Evolutionary conservation across 2,329 filamentous ascomycete species (phyloP), one percentile per base, ranked within the genome.

Genomic region (Paramyrothecium sp.): DNA sequence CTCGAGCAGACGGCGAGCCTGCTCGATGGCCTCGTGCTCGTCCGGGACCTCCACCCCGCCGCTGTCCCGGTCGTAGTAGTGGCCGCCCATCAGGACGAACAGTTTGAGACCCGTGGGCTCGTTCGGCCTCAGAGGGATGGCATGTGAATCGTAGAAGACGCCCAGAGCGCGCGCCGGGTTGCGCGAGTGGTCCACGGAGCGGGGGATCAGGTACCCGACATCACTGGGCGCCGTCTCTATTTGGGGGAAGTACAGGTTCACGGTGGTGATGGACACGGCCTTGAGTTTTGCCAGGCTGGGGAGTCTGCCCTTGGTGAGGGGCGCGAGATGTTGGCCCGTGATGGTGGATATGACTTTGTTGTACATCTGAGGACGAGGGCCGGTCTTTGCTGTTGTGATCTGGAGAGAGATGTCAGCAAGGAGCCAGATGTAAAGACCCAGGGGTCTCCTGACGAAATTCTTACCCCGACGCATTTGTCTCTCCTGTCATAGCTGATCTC

Each of bases 21-120:
- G 89, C 7, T 74, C 69, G 23, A 90, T 76, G 17, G 86, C 92
- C 62, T 90, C 82, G 16, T 87, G 78, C 60, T 87, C 81, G 53
- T 82, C 77, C 0, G 92, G 92, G 1, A 65, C 54, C 2, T 60
- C 66, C 50, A 62, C 63, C 62, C 65, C 66, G 38, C 38, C 38
- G 38, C n/a, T 44, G 50, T 62, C 67, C 77, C 82, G 86, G 57
- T 78, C 82, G 70, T 92, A 98, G 83, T 91, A 92, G 75, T 97
- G 92, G 1, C 95, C 95, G 58, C 95, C 95, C 56, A 99, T 79
- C 87, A 99, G 96, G 65, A 98, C 90, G 17, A 94, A 97, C 54
- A 98, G 75, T 72, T 96, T 97, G 16, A 92, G 96, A 22, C 91
- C 92, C 38, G 63, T 62, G n/a, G 73, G 72, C 59, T 74, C 72